Base-by-base conservation (phyloP, 768 basidiomycete genomes). In the Gloeopeniophorella convolvens region DNA sequence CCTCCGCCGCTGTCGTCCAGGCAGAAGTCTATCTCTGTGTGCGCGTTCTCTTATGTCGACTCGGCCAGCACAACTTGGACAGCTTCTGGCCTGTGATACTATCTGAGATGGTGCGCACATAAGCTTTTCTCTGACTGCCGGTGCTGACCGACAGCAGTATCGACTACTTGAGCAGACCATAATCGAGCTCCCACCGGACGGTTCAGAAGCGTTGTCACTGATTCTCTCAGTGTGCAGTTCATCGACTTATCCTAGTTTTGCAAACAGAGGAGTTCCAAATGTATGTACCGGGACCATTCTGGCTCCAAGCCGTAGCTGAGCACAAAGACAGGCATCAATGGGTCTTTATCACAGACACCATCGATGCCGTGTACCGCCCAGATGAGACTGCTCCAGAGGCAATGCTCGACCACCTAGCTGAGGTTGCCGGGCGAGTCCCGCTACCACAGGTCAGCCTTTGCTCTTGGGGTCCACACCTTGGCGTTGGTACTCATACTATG, bases 241-340 rank as follows among this genome's bases (percentile, higher is more conserved):
- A 70, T 99, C 20, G 96, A 99, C 71, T 97, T 5, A 70, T 98
- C n/a, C 75, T 98, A 10, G 84, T 89, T 3, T 70, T 99, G 21
- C 94, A 98, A 65, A 95, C 91, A 0, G 91, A 94, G 62, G 95
- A 98, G 65, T 99, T 98, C 67, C 96, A 98, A 68, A 88, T 97
- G 95, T 96, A 62, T 31, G 63, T 43, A 11, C 18, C 15, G 10
- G 32, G 39, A 46, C 26, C n/a, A 42, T 33, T 40, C 45, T 11
- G 24, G 2, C 18, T 15, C 26, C 12, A n/a, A 16, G 28, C 24
- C 24, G 23, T 26, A 3, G 4, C 59, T 56, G 10, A 55, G 33
- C 20, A 11, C 26, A 21, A 27, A 21, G 44, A 16, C 57, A 89
- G 86, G 63, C 89, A 98, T 65, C 93, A 99, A 71, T 99, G 96